Evolutionary conservation across 2,329 filamentous ascomycete genomes (phyloP), one percentile per base, ranked within the genome.

Genomic region (Talaromyces sp.): DNA sequence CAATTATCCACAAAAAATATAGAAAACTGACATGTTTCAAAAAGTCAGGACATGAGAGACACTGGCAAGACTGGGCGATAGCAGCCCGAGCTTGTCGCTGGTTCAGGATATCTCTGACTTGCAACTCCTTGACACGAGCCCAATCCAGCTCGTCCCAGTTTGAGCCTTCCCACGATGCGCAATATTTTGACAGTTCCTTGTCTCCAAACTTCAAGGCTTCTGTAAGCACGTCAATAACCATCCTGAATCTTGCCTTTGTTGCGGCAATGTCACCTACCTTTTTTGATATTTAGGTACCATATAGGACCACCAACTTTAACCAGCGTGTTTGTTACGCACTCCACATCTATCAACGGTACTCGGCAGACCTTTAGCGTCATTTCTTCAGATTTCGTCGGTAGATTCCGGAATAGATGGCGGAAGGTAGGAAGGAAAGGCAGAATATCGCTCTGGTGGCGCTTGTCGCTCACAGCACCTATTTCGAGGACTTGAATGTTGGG

Each of bases 91-190:
- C 83, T 43, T 80, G 79, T 54, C 94, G 83, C 73, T 89, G 86
- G 62, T 89, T 86, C 7, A 95, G 80, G 35, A 94, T 81, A 67
- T 96, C 91, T 63, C 92, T 87, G 60, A 96, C 80, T 55, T 86
- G 83, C 68, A 99, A 79, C 69, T 92, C 92, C 73, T 90, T 93
- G 71, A 97, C 86, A 69, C 88, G 88, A 53, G 81, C 80, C 77
- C 94, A 89, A 67, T 95, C 90, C 60, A 91, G 81, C 75, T 99
- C 94, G 59, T 92, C 85, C 89, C 92, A 97, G 27, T 85, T 80
- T 50, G 86, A 79, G 43, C 85, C 84, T 6, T 82, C 81, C 92
- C 93, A 97, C 0, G 86, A 86, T 52, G 81, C 81, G 71, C 88
- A 92, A 17, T 93, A 78, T 26, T 85, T 81, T 17, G 84, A 75